phyloP scores from a whole-genome alignment of 2,329 filamentous ascomycete species.

The Harringtonia aguacate region DNA sequence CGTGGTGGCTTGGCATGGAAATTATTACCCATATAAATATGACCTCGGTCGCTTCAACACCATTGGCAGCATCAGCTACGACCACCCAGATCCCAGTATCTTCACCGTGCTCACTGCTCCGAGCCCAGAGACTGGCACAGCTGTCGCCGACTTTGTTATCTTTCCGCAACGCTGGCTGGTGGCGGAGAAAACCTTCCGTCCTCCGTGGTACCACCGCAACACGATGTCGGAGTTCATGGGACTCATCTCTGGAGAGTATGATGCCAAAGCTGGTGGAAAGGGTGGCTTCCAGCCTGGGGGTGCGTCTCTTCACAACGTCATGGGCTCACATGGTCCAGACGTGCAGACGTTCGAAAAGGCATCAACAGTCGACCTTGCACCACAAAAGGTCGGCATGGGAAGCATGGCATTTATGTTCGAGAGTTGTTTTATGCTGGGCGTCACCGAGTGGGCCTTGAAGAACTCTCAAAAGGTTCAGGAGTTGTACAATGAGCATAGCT shows the following conservation, averaged over 20 bases:
- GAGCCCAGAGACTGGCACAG: constrained; percentile 37
- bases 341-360: constrained; percentile 45
- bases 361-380: constrained; percentile 36
- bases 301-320: constrained; percentile 55
- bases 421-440: constrained; percentile 57
- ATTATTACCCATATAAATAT: constrained; percentile 73
- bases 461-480: constrained; percentile 50
- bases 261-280: constrained; percentile 42
- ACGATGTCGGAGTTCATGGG: constrained; percentile 56
- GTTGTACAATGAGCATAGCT: constrained; percentile 71
- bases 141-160: constrained; percentile 60
- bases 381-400: constrained; percentile 44
- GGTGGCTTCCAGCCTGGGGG: constrained; percentile 47
- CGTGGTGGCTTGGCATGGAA: constrained; percentile 70
- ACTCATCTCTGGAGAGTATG: constrained; percentile 43
- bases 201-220: constrained; percentile 62
- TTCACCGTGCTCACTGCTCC: constrained; percentile 60
- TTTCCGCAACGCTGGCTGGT: constrained; percentile 63
- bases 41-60: constrained; percentile 67
- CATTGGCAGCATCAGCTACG: constrained; percentile 61
- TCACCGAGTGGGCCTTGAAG: constrained; percentile 56
- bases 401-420: constrained; percentile 61
- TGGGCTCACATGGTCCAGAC: constrained; percentile 56
- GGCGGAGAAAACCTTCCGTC: constrained; percentile 57
- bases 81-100: constrained; percentile 69